Evolutionary conservation across 139 green algal genomes (phyloP).

Genomic region (Picochlorum costavermella): DNA sequence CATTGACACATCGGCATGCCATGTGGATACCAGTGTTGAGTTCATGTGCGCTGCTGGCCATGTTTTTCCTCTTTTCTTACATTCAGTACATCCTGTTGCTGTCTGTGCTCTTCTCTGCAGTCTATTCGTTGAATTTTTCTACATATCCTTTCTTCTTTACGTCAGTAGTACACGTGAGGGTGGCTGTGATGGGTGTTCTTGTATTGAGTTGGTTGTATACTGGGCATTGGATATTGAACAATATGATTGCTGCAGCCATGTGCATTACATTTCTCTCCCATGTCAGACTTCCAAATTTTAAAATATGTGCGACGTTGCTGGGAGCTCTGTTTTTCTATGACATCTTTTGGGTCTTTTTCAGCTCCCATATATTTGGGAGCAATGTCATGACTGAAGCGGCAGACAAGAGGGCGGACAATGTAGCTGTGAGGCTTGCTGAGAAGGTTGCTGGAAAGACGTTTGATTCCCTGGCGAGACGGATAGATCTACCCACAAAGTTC

Average conservation of each 20-base stretch:
- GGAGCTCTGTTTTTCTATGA: constrained; percentile 15
- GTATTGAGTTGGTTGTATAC: constrained; percentile 4
- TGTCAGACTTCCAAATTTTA: constrained; percentile 19
- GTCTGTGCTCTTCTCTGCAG: background rate
- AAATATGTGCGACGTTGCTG: constrained; percentile 11
- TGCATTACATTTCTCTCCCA: constrained; percentile 14
- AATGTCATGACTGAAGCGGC: constrained; percentile 15
- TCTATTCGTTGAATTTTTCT: constrained; percentile 4
- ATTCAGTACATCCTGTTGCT: constrained; percentile 3
- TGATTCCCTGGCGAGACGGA: background rate
- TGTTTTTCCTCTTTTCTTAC: constrained; percentile 6
- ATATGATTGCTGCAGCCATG: constrained; percentile 9
- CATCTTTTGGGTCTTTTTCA: constrained; percentile 26
- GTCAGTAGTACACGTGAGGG: no score
- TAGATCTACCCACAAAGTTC: constrained; percentile 19
- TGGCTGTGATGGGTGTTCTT: no score
- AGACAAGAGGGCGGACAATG: constrained; percentile 7
- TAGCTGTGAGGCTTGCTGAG: constrained; percentile 1
- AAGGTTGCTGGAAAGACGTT: constrained; percentile 1
- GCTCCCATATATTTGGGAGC: constrained; percentile 7
- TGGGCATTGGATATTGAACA: constrained; percentile 21
- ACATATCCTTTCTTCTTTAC: background rate
- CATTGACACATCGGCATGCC: background rate
- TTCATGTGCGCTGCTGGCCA: constrained; percentile 3
- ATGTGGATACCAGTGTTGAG: constrained; percentile 2